Evolutionary conservation across 2,329 filamentous ascomycete genomes (phyloP), one percentile per base, ranked within the genome.

Genomic region (Gaeumannomyces tritici): DNA sequence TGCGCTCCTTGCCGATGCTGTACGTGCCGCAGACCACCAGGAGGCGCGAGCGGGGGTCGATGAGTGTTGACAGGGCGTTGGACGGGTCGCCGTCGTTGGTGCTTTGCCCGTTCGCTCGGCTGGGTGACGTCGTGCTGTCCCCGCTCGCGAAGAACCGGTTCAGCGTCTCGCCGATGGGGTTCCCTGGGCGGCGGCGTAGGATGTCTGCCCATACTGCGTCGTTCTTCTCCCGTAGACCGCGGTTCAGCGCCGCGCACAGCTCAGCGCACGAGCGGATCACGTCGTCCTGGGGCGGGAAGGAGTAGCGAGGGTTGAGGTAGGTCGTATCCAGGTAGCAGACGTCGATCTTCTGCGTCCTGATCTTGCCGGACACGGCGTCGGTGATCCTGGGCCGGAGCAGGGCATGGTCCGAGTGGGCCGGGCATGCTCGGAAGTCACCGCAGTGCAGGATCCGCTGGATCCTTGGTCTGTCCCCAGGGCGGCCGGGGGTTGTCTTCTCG

Each of bases 271-370:
- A 89, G 65, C 84, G 80, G 65, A 98, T 91, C 66, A 99, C 95
- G 67, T 95, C 88, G 63, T 89, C 82, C 72, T 99, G 95, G 4
- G 85, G 88, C 0, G 95, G 95, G 68, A 99, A 99, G 0, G 93
- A 89, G 74, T 98, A 99, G 66, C 93, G 92, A 0, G 95, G 95
- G 66, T 95, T 96, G 13, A 99, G 82, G 72, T 99, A 99, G 0
- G 95, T 99, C 0, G 95, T 99, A 72, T 99, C 95, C 11, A 99
- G 85, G 72, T 99, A 99, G 76, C 95, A 98, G 31, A 93, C 86
- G 70, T 99, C 93, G 62, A 99, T 92, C 69, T 88, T 91, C 71
- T 98, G 95, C 70, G 95, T 89, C 63, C 80, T 86, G 1, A 77
- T 78, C 72, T 89, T 89, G 1, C 91, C 90, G 0, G 86, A 87